Base-by-base conservation (phyloP, 2,329 filamentous ascomycete species). In the Colletotrichum eremochloae region DNA sequence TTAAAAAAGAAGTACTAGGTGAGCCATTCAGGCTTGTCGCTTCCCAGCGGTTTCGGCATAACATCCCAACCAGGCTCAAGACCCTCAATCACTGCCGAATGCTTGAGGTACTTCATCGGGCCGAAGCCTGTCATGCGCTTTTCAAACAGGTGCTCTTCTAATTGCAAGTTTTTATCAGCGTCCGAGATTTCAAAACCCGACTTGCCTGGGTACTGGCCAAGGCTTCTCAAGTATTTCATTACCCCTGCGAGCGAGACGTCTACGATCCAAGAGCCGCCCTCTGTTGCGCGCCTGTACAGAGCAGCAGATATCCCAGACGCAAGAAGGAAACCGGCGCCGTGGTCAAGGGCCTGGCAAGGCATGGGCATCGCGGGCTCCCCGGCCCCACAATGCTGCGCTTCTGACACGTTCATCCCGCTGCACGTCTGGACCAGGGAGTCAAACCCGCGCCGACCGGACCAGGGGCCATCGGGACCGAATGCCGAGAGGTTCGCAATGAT, bases 271-370 rank as follows among this genome's bases (percentile, higher is more conserved):
- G 31, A 81, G 0, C 86, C 85, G 1, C 86, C 86, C 24, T 83
- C 80, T 0, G 74, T 79, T 0, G 82, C 82, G 18, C 84, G 82
- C 62, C 82, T 83, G 71, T 88, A 86, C 5, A 90, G 55, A 0
- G 88, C 87, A 0, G 87, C 84, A 33, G 82, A 79, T 2, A 90
- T 82, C 0, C 88, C 88, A 0, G 86, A 80, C 0, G 88, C 87
- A 0, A 91, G 81, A 29, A 90, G 80, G 66, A 88, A 90, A 0
- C 89, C 89, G 0, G 82, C 82, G 0, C 83, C 86, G 72, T 90
- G 87, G 75, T 91, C 89, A 0, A 90, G 81, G 0, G 85, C 88
- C 77, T 90, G 88, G 66, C 85, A 88, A 0, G 88, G 88, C 42
- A 84, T 79, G 0, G 83, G 79, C 1, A 82, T 81, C 0, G 85